A percentile compares a stretch with the other conserved stretches of the same genome.
Evolutionary conservation across 1,139 yeast genomes (phyloP).

Genomic region (Hyphopichia khmerensis): DNA sequence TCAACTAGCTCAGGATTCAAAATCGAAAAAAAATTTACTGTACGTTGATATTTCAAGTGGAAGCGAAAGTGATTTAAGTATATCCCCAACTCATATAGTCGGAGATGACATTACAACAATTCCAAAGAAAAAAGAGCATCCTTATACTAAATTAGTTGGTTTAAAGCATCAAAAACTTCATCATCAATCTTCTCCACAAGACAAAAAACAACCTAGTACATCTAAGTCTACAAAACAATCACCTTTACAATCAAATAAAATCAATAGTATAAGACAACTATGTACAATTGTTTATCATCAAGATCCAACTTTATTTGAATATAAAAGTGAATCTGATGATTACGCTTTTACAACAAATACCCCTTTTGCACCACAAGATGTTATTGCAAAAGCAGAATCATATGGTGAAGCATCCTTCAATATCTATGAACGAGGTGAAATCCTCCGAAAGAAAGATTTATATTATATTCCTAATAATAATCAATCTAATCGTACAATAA

Average conservation of each 20-base stretch:
- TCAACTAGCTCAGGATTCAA: neutral
- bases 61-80: neutral
- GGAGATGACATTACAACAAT: neutral
- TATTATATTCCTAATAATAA: constrained; percentile 35
- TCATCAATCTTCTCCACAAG: neutral
- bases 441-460: constrained; percentile 35
- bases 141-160: neutral
- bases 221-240: neutral
- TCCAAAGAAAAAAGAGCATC: constrained; percentile 1
- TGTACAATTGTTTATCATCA: constrained; percentile 3
- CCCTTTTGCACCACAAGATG: constrained; percentile 3
- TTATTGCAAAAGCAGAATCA: neutral
- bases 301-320: constrained; percentile 2
- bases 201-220: neutral
- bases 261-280: constrained; percentile 1
- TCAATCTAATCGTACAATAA: constrained; percentile 25
- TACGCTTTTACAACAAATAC: neutral
- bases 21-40: neutral
- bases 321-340: neutral
- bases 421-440: constrained; percentile 56
- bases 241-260: neutral
- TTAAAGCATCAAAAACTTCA: neutral
- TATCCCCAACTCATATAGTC: neutral
- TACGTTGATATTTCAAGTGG: neutral
- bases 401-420: constrained; percentile 23